These are phyloP conservation scores for Trypanosoma vivax DNA, from an alignment of 208 protist genomes.

Conservation along the genomic window DNA sequence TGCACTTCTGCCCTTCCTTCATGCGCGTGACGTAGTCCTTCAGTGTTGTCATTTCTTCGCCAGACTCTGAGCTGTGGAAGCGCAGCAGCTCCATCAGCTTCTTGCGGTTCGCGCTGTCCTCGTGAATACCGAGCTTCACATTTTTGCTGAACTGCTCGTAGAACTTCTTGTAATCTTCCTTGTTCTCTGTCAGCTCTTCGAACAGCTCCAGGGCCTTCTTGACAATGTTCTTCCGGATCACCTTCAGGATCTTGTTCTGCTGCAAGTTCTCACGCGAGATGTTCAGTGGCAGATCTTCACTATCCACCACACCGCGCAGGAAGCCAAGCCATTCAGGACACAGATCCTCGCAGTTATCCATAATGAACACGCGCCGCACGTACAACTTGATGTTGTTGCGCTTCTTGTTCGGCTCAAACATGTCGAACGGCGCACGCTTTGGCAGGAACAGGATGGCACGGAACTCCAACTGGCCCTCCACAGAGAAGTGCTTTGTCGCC, in stretches of 20 bases:
- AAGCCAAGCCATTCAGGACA: constrained; percentile 98
- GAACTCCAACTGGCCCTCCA: constrained; percentile 98
- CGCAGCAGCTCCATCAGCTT: constrained; percentile 95
- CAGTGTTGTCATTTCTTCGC: constrained; percentile 90
- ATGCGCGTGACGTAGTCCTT: constrained; percentile 97
- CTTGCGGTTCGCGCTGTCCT: constrained; percentile 92
- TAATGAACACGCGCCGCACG: constrained; percentile 97
- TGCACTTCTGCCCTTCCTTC: constrained; percentile 96
- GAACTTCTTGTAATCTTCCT: constrained; percentile 98
- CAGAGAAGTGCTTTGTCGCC: constrained; percentile 96
- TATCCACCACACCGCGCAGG: constrained; percentile 96
- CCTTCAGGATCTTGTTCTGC: constrained; percentile 98
- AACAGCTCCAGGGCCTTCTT: constrained; percentile 98
- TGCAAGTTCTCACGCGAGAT: constrained; percentile 98
- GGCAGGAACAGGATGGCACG: constrained; percentile 95
- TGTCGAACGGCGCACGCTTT: constrained; percentile 95
- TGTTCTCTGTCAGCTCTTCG: constrained; percentile 94
- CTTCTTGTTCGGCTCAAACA: constrained; percentile 98
- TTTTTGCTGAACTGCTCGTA: constrained; percentile 97
- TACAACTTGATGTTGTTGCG: constrained; percentile 98
- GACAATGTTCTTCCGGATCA: constrained; percentile 98
- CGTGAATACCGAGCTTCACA: constrained; percentile 98
- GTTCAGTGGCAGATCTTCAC: constrained; percentile 98
- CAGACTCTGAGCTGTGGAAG: constrained; percentile 90
- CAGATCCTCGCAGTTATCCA: constrained; percentile 97